Evolutionary conservation across 495 filamentous ascomycete species (phyloP).

Genomic region (Usnea hakonensis): DNA sequence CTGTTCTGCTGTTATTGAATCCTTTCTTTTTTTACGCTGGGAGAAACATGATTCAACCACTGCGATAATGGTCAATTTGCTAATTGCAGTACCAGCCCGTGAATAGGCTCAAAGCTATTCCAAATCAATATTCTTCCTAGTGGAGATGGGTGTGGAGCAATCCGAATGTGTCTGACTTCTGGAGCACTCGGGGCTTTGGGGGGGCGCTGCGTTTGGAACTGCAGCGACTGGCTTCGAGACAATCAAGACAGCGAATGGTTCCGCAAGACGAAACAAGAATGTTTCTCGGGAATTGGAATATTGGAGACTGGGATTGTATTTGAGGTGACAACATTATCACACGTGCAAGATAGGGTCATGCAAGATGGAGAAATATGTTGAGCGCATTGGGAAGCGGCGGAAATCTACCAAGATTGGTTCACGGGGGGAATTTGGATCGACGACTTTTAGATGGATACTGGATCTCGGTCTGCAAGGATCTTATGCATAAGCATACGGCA

Average conservation of each 20-base stretch:
- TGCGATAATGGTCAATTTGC: background rate
- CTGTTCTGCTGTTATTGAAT: background rate
- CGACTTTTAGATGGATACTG: background rate
- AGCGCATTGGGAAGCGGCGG: background rate
- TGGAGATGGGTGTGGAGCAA: background rate
- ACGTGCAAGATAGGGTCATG: too few species aligned
- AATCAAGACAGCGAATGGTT: background rate
- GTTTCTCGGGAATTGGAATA: background rate
- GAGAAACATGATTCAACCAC: conserved; percentile 1
- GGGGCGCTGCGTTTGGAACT: background rate
- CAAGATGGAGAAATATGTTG: background rate
- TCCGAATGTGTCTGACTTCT: background rate
- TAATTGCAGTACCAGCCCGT: background rate
- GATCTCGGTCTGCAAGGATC: background rate
- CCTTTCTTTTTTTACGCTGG: conserved; percentile 9
- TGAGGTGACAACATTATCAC: background rate
- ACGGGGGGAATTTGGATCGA: background rate
- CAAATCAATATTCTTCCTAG: background rate
- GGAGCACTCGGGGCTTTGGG: background rate
- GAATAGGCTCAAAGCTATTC: background rate
- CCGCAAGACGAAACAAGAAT: background rate
- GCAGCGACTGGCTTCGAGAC: background rate
- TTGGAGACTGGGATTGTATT: background rate
- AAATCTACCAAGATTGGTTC: background rate
- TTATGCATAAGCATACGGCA: background rate